Evolutionary conservation across 148 eudicot species (phyloP).

Genomic region (Fagopyrum homotropicum): DNA sequence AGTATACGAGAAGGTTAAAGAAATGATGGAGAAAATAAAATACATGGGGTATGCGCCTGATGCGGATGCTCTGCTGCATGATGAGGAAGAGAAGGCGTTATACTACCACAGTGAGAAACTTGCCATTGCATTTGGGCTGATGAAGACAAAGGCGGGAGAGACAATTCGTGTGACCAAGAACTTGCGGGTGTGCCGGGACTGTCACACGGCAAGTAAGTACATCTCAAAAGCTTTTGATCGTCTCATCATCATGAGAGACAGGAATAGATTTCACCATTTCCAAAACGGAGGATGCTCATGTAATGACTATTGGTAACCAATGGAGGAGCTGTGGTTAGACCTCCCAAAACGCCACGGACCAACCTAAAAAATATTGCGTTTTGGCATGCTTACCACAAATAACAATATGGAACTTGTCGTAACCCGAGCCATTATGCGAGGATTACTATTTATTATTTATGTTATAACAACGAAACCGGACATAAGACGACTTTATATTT

Average conservation of each 20-base stretch:
- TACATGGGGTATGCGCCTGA: constrained; percentile 42
- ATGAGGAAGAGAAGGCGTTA: constrained; percentile 57
- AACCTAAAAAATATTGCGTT: no score
- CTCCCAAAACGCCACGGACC: no score
- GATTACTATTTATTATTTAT: no score
- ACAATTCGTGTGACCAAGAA: constrained; percentile 55
- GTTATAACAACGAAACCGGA: no score
- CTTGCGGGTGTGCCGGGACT: constrained; percentile 63
- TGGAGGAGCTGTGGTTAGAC: background rate
- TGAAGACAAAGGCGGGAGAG: constrained; percentile 53
- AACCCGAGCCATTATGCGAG: no score
- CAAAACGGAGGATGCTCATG: constrained; percentile 66
- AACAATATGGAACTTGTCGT: no score
- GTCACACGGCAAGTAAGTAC: constrained; percentile 66
- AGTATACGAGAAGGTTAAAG: constrained; percentile 33
- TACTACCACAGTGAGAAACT: constrained; percentile 69
- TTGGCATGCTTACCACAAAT: no score
- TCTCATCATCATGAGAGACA: constrained; percentile 63
- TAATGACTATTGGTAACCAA: constrained; percentile 55
- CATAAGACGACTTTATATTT: no score
- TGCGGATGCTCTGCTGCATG: constrained; percentile 30
- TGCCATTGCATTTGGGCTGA: constrained; percentile 60
- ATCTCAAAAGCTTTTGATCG: constrained; percentile 53
- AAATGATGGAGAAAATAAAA: constrained; percentile 40
- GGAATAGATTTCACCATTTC: constrained; percentile 73